These are phyloP conservation scores for Claviceps fusiformis DNA, from an alignment of 2,329 filamentous ascomycete species.

Conservation along the genomic window DNA sequence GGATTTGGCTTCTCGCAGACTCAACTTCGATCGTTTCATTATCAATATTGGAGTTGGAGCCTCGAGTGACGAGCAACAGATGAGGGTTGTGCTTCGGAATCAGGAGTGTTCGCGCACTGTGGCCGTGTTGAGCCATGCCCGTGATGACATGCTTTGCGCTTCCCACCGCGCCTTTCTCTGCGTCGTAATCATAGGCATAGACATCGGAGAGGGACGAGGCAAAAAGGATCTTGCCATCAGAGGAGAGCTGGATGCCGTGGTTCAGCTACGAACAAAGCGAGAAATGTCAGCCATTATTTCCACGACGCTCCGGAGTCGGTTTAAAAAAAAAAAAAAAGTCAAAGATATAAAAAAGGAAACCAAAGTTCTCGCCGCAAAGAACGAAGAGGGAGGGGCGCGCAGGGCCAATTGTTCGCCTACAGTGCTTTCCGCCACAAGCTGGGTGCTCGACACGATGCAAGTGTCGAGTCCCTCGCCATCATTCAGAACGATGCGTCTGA, in stretches of 20 bases:
- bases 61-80: slow-evolving; percentile 47
- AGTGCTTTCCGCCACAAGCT: slow-evolving; percentile 13
- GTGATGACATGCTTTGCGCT: slow-evolving; percentile 33
- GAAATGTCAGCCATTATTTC: not conserved
- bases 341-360: too few relatives aligned
- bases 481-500: slow-evolving; percentile 20
- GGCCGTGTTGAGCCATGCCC: slow-evolving; percentile 44
- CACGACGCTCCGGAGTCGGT: too few relatives aligned
- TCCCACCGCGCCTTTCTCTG: slow-evolving; percentile 29
- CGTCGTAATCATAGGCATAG: slow-evolving; percentile 48
- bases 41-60: slow-evolving; percentile 47
- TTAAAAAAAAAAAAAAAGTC: too few relatives aligned
- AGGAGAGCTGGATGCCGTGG: slow-evolving; percentile 34
- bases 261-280: slow-evolving; percentile 31
- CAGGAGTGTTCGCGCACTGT: slow-evolving; percentile 49
- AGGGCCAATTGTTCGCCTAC: slow-evolving; percentile 6
- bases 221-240: slow-evolving; percentile 32
- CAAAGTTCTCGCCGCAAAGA: too few relatives aligned
- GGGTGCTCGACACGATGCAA: slow-evolving; percentile 16
- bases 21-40: slow-evolving; percentile 28
- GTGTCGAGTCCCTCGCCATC: slow-evolving; percentile 16
- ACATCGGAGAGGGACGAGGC: slow-evolving; percentile 39
- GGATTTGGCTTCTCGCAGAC: slow-evolving; percentile 47
- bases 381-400: too few relatives aligned
- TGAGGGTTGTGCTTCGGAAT: slow-evolving; percentile 36